phyloP scores from a whole-genome alignment of 192 early-diverging fungal species.

The Powellomyces hirtus region DNA sequence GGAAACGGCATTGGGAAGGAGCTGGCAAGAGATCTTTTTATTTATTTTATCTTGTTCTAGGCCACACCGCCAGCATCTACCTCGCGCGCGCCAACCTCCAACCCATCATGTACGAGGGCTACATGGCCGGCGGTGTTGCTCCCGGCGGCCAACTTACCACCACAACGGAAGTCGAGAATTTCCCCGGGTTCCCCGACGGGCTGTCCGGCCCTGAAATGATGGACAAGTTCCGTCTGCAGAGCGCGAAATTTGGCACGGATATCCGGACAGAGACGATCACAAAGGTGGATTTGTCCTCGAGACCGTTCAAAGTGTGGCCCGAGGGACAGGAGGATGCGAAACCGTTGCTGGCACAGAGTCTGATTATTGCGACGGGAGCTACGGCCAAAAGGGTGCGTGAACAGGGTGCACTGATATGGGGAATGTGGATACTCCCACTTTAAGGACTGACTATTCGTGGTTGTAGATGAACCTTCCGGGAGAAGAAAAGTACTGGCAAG shows the following conservation, averaged over 20 bases:
- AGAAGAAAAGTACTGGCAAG: conserved; percentile 74
- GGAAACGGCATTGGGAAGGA: not conserved
- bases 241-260: conserved; percentile 79
- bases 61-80: conserved; percentile 97
- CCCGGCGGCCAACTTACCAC: conserved; percentile 88
- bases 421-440: not conserved
- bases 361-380: conserved; percentile 97
- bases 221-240: conserved; percentile 80
- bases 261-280: conserved; percentile 92
- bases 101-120: conserved; percentile 95
- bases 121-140: conserved; percentile 84
- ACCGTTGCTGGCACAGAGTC: conserved; percentile 71
- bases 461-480: conserved; percentile 15
- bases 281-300: conserved; percentile 77
- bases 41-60: conserved; percentile 22
- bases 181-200: conserved; percentile 83
- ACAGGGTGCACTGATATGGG: not conserved
- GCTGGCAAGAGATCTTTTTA: not conserved
- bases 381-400: conserved; percentile 80
- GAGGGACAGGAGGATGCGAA: conserved; percentile 71
- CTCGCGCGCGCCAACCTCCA: conserved; percentile 89
- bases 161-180: conserved; percentile 90
- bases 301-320: conserved; percentile 93
- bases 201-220: conserved; percentile 86
- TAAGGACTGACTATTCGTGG: too few species aligned